These are phyloP conservation scores for Cordyceps fumosorosea DNA, from an alignment of 2,329 filamentous ascomycete genomes.

Conservation along the genomic window DNA sequence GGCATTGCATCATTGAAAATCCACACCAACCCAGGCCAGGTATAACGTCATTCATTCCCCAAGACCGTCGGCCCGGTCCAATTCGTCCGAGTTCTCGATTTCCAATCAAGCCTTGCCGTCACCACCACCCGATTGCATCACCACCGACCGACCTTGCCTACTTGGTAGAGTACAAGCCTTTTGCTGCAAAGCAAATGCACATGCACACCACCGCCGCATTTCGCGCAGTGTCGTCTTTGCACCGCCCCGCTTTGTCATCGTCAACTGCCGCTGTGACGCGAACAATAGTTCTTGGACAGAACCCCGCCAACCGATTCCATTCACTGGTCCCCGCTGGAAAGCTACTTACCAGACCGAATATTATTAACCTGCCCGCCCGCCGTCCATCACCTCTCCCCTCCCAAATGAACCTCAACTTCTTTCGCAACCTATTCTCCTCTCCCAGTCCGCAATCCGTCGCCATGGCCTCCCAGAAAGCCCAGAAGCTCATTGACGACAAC, in stretches of 20 bases:
- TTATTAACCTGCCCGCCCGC: neutral
- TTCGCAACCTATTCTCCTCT: constrained; percentile 64
- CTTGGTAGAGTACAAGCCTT: neutral
- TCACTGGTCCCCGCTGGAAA: neutral
- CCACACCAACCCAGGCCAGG: neutral
- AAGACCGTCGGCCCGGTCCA: neutral
- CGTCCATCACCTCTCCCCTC: neutral
- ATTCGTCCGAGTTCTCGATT: neutral
- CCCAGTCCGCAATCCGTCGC: constrained; percentile 52
- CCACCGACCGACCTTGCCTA: neutral
- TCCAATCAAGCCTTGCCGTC: neutral
- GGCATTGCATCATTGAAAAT: constrained; percentile 2
- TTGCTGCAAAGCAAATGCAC: neutral
- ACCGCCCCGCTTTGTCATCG: constrained; percentile 1
- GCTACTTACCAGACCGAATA: neutral
- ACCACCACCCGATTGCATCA: constrained; percentile 3
- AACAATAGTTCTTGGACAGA: neutral
- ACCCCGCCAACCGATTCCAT: neutral
- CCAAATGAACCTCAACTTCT: constrained; percentile 61
- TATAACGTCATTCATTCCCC: neutral
- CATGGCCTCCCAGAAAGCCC: constrained; percentile 80
- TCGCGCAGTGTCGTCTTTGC: neutral
- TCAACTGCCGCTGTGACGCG: neutral
- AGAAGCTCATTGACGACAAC: constrained; percentile 84
- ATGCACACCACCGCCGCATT: neutral